Evolutionary conservation across 2,329 filamentous ascomycete species (phyloP).

Genomic region (Orbilia javanica): DNA sequence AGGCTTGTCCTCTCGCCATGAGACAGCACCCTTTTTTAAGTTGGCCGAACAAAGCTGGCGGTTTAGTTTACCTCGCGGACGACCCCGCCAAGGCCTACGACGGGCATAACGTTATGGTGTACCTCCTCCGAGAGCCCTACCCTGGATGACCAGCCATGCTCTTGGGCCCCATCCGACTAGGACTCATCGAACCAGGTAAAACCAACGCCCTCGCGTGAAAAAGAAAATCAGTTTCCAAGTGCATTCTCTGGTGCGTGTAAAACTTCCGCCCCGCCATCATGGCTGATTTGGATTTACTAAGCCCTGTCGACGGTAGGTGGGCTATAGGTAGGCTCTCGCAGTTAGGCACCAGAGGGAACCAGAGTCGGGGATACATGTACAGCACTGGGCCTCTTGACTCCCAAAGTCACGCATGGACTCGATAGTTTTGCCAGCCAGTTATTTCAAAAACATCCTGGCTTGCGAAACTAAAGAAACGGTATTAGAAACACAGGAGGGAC

Average conservation of each 20-base stretch:
- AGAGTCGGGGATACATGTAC: slow-evolving; percentile 28
- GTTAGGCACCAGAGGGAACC: slow-evolving; percentile 48
- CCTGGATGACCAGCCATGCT: slow-evolving; percentile 36
- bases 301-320: slow-evolving; percentile 48
- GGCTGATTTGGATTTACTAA: slow-evolving; percentile 58
- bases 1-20: slow-evolving; percentile 39
- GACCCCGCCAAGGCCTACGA: slow-evolving; percentile 48
- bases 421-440: not conserved
- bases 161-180: slow-evolving; percentile 34
- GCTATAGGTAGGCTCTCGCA: not conserved
- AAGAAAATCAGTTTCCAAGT: slow-evolving; percentile 18
- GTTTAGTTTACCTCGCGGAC: slow-evolving; percentile 17
- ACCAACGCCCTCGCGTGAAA: slow-evolving; percentile 32
- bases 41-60: slow-evolving; percentile 29
- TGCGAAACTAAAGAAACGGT: slow-evolving; percentile 42
- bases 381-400: slow-evolving; percentile 37
- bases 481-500: slow-evolving; percentile 57
- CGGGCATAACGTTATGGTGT: slow-evolving; percentile 57
- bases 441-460: slow-evolving; percentile 59
- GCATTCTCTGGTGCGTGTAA: not conserved
- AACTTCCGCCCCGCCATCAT: slow-evolving; percentile 38
- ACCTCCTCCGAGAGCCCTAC: slow-evolving; percentile 26
- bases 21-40: slow-evolving; percentile 51
- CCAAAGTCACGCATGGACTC: slow-evolving; percentile 37
- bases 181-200: slow-evolving; percentile 56